Evolutionary conservation across 129 eudicot species (phyloP).

Genomic region (Pseudognaphalium luteoalbum): DNA sequence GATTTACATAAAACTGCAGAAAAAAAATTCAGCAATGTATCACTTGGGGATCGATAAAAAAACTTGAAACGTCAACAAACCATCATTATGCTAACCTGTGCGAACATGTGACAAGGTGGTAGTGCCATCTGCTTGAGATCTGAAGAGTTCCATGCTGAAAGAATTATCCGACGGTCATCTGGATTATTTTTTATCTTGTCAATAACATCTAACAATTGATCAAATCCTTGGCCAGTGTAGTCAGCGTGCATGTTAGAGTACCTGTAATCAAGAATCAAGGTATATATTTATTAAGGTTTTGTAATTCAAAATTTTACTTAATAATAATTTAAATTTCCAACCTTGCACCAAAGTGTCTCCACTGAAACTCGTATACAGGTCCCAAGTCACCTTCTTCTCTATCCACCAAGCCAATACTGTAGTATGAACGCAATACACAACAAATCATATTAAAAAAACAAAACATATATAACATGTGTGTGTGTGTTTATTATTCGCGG

Average conservation of each 20-base stretch:
- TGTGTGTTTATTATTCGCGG: too few relatives aligned
- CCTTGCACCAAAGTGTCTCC: conserved; percentile 99
- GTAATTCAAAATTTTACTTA: background rate
- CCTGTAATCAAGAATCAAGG: conserved; percentile 32
- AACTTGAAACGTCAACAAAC: background rate
- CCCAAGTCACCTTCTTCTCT: conserved; percentile 98
- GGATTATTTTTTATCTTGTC: conserved; percentile 77
- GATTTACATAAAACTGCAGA: conserved; percentile 77
- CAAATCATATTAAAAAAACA: background rate
- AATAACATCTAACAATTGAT: conserved; percentile 81
- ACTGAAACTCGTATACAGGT: conserved; percentile 90
- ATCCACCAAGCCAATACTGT: conserved; percentile 74
- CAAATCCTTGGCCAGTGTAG: conserved; percentile 89
- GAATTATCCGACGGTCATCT: conserved; percentile 81
- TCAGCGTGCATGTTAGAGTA: conserved; percentile 88
- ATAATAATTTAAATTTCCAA: conserved; percentile 12
- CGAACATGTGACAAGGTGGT: conserved; percentile 96
- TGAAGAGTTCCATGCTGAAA: conserved; percentile 97
- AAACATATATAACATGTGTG: too few relatives aligned
- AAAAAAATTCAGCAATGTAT: background rate
- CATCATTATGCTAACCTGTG: conserved; percentile 51
- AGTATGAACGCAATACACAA: conserved; percentile 1
- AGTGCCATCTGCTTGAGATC: conserved; percentile 92
- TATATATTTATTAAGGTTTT: conserved; percentile 5
- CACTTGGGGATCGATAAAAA: conserved; percentile 1